Conservation (phyloP, 106 monocot species). For the Amphibolis antarctica region DNA sequence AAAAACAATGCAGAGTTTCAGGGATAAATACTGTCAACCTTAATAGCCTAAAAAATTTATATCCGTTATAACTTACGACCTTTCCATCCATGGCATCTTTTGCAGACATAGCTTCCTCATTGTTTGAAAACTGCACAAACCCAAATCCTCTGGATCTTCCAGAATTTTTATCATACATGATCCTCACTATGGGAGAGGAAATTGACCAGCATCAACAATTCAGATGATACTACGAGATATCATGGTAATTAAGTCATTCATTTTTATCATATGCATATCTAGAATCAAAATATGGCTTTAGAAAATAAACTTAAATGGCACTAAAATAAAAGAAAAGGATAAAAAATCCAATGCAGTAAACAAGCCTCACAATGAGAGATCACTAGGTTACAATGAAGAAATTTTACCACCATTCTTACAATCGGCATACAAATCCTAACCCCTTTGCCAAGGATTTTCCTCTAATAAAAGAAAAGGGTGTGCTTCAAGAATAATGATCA, state of each 20-base stretch:
- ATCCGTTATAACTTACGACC: slow-evolving; percentile 14
- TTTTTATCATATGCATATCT: too few species aligned
- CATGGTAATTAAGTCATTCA: neutral
- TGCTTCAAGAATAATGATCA: too few species aligned
- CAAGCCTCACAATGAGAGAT: too few species aligned
- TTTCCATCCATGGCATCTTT: slow-evolving; percentile 96
- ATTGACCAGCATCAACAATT: neutral
- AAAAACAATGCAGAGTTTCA: neutral
- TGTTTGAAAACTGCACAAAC: slow-evolving; percentile 55
- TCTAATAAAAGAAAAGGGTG: too few species aligned
- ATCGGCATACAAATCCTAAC: too few species aligned
- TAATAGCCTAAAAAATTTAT: neutral
- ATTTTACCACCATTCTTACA: too few species aligned
- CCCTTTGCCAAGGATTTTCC: too few species aligned
- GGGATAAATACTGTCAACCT: neutral
- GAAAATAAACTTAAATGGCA: too few species aligned
- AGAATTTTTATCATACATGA: slow-evolving; percentile 81
- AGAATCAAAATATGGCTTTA: too few species aligned
- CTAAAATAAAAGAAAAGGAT: too few species aligned
- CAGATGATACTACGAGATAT: neutral
- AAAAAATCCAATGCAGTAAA: too few species aligned
- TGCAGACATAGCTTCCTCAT: slow-evolving; percentile 49
- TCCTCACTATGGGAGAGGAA: slow-evolving; percentile 38
- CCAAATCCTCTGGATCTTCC: slow-evolving; percentile 95
- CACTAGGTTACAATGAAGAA: too few species aligned